A percentile compares a stretch with the other conserved stretches of the same genome.
These are phyloP conservation scores for Mesembryanthemum crystallinum DNA, from an alignment of 148 eudicot species.

Conservation along the genomic window DNA sequence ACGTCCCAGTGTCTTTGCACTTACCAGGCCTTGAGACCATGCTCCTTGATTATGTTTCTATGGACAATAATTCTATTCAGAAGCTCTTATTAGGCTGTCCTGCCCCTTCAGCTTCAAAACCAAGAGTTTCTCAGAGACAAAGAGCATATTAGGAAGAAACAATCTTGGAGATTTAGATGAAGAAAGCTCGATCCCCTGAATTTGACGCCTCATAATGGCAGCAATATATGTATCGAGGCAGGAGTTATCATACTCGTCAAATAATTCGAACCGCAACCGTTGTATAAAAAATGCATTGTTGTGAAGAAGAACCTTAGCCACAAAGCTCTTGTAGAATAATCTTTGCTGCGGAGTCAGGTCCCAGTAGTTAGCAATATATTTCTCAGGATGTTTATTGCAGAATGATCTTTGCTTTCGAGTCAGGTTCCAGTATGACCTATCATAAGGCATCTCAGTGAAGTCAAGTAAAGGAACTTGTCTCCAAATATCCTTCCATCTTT, in stretches of 20 bases:
- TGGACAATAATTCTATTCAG: no score
- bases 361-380: no score
- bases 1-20: no score
- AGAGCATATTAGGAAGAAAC: neutral
- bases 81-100: no score
- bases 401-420: neutral
- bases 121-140: neutral
- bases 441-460: conserved; percentile 6
- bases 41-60: no score
- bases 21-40: no score
- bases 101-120: conserved; percentile 1
- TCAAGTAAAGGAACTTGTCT: conserved; percentile 21
- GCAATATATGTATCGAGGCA: neutral
- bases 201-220: neutral
- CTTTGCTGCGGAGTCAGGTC: neutral
- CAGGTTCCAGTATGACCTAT: neutral
- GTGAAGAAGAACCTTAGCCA: neutral
- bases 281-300: neutral
- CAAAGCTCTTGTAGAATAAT: neutral
- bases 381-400: neutral
- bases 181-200: neutral
- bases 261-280: neutral
- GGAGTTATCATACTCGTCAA: neutral
- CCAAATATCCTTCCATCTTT: conserved; percentile 29
- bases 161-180: no score